A percentile compares a stretch with the other conserved stretches of the same genome.
phyloP scores from a whole-genome alignment of 345 rosid species.

The Hevea brasiliensis region DNA sequence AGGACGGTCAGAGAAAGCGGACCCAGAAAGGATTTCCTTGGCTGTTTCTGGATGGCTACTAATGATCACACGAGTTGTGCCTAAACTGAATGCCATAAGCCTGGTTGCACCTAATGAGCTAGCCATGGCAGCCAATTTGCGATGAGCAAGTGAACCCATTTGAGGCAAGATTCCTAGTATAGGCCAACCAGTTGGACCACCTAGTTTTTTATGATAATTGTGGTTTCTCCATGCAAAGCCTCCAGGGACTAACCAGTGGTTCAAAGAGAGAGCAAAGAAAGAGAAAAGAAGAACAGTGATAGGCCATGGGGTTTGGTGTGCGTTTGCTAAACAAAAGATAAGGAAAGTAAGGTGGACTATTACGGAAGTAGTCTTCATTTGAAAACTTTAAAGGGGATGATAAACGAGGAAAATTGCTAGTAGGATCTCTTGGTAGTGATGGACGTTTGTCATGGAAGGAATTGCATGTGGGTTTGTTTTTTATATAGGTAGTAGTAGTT shows the following conservation, averaged over 20 bases:
- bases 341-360: constrained; percentile 18
- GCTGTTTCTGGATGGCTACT: constrained; percentile 67
- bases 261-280: constrained; percentile 26
- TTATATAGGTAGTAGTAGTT: constrained; percentile 37
- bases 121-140: constrained; percentile 51
- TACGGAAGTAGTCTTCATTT: constrained; percentile 32
- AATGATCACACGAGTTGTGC: constrained; percentile 49
- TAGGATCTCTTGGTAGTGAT: constrained; percentile 1
- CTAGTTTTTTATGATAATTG: constrained; percentile 23
- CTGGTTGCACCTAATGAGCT: constrained; percentile 40
- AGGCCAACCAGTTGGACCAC: constrained; percentile 62
- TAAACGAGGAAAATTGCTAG: not conserved
- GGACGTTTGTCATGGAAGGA: constrained; percentile 29
- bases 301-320: constrained; percentile 21
- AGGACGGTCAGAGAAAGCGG: constrained; percentile 60
- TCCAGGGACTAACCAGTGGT: constrained; percentile 52
- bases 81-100: constrained; percentile 61
- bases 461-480: constrained; percentile 3
- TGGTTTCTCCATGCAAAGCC: constrained; percentile 70
- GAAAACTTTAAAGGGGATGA: not conserved
- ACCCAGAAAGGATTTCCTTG: constrained; percentile 49
- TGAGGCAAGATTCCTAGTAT: constrained; percentile 44
- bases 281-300: constrained; percentile 26
- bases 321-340: constrained; percentile 5
- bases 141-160: constrained; percentile 65